phyloP scores from a whole-genome alignment of 306 rosid genomes.

The Malus domestica region ASM211411v1 NC_041803.1:18590501-18591000 shows the following conservation, averaged over 20 bases:
- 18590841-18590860: too few relatives aligned
- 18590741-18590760: neutral
- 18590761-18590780: neutral
- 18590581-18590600: neutral
- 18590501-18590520: neutral
- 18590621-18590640: neutral
- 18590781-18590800: neutral
- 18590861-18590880: too few relatives aligned
- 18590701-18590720: too few relatives aligned
- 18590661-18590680: neutral
- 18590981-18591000: too few relatives aligned
- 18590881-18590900: too few relatives aligned
- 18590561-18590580: neutral
- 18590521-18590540: neutral
- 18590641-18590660: neutral
- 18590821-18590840: neutral
- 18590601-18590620: neutral
- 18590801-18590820: neutral
- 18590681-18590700: neutral
- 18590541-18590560: neutral
- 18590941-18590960: too few relatives aligned
- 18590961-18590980: too few relatives aligned
- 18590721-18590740: too few relatives aligned
- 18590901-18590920: too few relatives aligned
- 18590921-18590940: too few relatives aligned